These are phyloP conservation scores for Emergomyces pasteurianus DNA, from an alignment of 2,329 filamentous ascomycete species.

Conservation along the genomic window DNA sequence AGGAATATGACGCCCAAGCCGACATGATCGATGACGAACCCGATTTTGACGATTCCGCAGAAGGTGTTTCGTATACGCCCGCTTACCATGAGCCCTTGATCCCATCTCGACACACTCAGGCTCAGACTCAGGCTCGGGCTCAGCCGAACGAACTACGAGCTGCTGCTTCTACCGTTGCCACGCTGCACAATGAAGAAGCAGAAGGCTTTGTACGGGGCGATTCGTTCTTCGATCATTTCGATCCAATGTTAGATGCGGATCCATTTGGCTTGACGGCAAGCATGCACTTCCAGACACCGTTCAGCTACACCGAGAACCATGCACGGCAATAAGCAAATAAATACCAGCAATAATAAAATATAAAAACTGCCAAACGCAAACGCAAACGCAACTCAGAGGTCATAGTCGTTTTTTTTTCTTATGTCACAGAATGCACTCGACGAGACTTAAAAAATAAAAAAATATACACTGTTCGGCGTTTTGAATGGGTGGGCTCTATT, in stretches of 20 bases:
- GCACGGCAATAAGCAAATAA: slow-evolving; percentile 18
- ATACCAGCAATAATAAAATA: neutral
- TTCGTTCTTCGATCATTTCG: slow-evolving; percentile 56
- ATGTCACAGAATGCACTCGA: neutral
- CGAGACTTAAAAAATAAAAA: neutral
- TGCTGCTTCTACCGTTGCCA: slow-evolving; percentile 20
- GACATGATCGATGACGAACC: slow-evolving; percentile 72
- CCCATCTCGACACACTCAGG: too few relatives aligned
- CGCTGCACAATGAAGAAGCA: slow-evolving; percentile 26
- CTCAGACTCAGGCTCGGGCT: neutral
- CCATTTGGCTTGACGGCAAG: slow-evolving; percentile 87
- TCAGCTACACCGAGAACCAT: slow-evolving; percentile 38
- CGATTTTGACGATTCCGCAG: slow-evolving; percentile 56
- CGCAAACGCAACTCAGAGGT: neutral
- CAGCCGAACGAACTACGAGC: neutral
- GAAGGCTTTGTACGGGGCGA: slow-evolving; percentile 31
- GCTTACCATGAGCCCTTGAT: slow-evolving; percentile 11
- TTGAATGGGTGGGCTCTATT: neutral
- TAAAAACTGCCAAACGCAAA: neutral
- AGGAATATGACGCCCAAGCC: slow-evolving; percentile 87
- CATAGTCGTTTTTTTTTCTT: neutral
- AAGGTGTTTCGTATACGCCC: slow-evolving; percentile 52
- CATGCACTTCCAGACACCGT: slow-evolving; percentile 87
- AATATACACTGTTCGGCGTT: neutral
- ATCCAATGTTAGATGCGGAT: slow-evolving; percentile 82